A percentile compares a stretch with the other conserved stretches of the same genome.
These are phyloP conservation scores for Juglanconis sp. DNA, from an alignment of 2,329 filamentous ascomycete genomes.

Conservation along the genomic window DNA sequence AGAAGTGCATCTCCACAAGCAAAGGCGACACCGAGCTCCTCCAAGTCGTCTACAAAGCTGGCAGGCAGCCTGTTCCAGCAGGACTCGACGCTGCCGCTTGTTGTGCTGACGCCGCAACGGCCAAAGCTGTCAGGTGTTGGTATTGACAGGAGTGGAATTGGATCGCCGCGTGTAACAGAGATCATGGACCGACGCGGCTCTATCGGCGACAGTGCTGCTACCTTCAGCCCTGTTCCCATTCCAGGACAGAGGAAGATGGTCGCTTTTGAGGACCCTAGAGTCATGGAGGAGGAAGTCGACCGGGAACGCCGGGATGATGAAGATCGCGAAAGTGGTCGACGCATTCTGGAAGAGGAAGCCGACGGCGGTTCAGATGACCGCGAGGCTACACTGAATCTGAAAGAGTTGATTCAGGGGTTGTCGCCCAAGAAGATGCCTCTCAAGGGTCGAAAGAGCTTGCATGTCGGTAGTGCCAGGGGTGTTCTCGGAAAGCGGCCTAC, in stretches of 20 bases:
- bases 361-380: constrained; percentile 49
- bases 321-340: constrained; percentile 57
- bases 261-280: constrained; percentile 63
- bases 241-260: constrained; percentile 42
- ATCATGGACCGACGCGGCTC: constrained; percentile 69
- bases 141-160: constrained; percentile 66
- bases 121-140: constrained; percentile 66
- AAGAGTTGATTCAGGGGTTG: constrained; percentile 73
- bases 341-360: constrained; percentile 51
- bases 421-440: constrained; percentile 70
- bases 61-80: constrained; percentile 51
- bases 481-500: constrained; percentile 70
- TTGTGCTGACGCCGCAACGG: constrained; percentile 59
- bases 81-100: constrained; percentile 53
- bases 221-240: constrained; percentile 56
- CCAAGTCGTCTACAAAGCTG: constrained; percentile 25
- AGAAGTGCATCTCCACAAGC: constrained; percentile 4
- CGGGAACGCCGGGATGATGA: constrained; percentile 59
- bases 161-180: constrained; percentile 70
- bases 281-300: constrained; percentile 62
- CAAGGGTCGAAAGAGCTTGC: constrained; percentile 70
- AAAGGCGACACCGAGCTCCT: constrained; percentile 27
- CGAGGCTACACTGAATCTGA: constrained; percentile 65
- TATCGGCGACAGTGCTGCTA: constrained; percentile 62
- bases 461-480: constrained; percentile 70